phyloP scores from a whole-genome alignment of 352 stramenopile species.

The Pseudoperonospora humuli region DNA sequence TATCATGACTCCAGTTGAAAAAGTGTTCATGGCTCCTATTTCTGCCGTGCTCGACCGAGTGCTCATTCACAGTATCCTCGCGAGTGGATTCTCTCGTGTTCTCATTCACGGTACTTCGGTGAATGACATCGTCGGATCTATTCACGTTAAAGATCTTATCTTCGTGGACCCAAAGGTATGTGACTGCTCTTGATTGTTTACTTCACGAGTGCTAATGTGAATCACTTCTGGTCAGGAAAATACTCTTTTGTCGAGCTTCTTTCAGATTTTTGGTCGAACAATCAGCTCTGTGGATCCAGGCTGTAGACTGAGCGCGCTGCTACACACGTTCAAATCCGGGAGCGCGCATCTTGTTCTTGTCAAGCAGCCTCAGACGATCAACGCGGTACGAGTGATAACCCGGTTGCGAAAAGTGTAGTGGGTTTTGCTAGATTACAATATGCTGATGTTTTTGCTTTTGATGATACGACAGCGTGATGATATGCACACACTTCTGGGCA shows the following conservation, averaged over 20 bases:
- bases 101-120: constrained; percentile 77
- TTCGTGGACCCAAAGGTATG: constrained; percentile 96
- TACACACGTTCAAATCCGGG: constrained; percentile 92
- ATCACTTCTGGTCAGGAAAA: constrained; percentile 33
- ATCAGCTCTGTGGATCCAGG: constrained; percentile 82
- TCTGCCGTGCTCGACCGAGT: constrained; percentile 49
- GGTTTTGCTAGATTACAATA: too few species aligned
- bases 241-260: constrained; percentile 53
- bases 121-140: constrained; percentile 93
- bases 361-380: constrained; percentile 81
- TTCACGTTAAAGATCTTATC: constrained; percentile 98
- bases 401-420: not conserved
- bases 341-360: constrained; percentile 93
- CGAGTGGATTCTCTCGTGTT: constrained; percentile 93
- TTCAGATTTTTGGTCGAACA: constrained; percentile 56
- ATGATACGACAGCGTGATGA: constrained; percentile 56
- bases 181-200: constrained; percentile 6
- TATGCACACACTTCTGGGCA: constrained; percentile 91
- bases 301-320: constrained; percentile 88
- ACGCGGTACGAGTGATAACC: constrained; percentile 13
- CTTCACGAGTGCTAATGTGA: constrained; percentile 33
- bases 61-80: constrained; percentile 93
- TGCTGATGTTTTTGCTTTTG: not conserved
- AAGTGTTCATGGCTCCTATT: constrained; percentile 94
- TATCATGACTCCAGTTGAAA: constrained; percentile 92